Conservation (phyloP, 2,329 filamentous ascomycete species). For the Fusarium stilboides region DNA sequence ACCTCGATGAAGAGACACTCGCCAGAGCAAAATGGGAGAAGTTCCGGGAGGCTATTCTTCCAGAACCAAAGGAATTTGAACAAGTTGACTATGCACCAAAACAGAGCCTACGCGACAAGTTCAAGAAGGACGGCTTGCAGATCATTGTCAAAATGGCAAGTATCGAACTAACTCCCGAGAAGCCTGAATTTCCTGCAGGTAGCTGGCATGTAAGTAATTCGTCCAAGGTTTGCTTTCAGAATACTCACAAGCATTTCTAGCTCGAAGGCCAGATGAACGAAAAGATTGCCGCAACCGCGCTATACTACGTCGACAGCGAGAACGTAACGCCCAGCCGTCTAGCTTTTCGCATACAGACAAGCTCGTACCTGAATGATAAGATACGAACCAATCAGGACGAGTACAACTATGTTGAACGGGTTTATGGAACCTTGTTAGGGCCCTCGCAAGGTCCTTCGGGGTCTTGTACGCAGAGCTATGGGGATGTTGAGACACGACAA, state of each 20-base stretch:
- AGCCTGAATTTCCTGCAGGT: not conserved
- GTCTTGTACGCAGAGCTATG: not conserved
- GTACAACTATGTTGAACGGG: not conserved
- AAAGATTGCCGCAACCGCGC: not conserved
- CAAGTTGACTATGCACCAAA: not conserved
- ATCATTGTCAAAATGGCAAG: slow-evolving; percentile 19
- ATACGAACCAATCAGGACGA: not conserved
- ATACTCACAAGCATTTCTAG: not conserved
- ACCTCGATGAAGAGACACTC: slow-evolving; percentile 6
- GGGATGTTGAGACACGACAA: slow-evolving; percentile 6
- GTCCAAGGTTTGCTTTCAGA: fast-evolving
- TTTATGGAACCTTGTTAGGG: not conserved
- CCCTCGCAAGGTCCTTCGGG: not conserved
- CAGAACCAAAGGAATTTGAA: not conserved
- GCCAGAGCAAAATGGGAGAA: slow-evolving; percentile 8
- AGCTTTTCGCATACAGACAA: not conserved
- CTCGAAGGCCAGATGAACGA: slow-evolving; percentile 18
- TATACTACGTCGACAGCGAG: slow-evolving; percentile 2
- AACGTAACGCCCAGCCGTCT: slow-evolving; percentile 11
- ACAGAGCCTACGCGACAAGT: not conserved
- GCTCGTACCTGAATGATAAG: not conserved
- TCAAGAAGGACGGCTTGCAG: not conserved
- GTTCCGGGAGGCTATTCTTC: not conserved
- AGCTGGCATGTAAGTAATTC: slow-evolving; percentile 1
- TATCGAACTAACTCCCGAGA: slow-evolving; percentile 10